Evolutionary conservation across 306 rosid genomes (phyloP).

Genomic region (Medicago lupulina): DNA sequence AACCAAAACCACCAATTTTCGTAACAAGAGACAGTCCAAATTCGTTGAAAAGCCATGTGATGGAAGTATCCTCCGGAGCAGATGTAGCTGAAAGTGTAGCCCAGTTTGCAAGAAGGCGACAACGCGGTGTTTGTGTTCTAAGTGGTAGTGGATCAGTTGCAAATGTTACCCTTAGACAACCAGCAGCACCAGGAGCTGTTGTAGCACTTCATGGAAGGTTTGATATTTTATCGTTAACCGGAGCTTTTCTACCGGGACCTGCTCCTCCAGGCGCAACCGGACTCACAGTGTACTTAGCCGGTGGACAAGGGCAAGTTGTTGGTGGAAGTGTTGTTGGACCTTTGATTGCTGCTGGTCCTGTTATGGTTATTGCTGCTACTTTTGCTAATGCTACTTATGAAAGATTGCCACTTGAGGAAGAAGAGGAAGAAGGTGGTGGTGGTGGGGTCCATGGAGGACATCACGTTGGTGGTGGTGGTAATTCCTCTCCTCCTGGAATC

Average conservation of each 20-base stretch:
- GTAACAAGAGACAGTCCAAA: conserved; percentile 87
- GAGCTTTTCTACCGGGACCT: conserved; percentile 86
- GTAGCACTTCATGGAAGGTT: conserved; percentile 91
- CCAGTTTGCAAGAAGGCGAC: conserved; percentile 76
- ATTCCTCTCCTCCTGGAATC: conserved; percentile 54
- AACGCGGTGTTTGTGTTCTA: conserved; percentile 88
- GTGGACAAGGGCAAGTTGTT: conserved; percentile 86
- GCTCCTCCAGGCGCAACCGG: conserved; percentile 87
- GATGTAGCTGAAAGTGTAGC: conserved; percentile 83
- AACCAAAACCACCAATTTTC: conserved; percentile 88
- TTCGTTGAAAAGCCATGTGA: conserved; percentile 79
- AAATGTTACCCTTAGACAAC: conserved; percentile 86
- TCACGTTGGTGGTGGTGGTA: conserved; percentile 9
- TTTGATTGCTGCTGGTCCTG: conserved; percentile 87
- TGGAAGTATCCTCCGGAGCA: conserved; percentile 84
- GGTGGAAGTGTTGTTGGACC: conserved; percentile 94
- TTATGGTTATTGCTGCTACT: conserved; percentile 89
- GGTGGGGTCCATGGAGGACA: conserved; percentile 44
- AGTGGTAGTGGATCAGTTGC: conserved; percentile 90
- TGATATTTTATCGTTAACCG: conserved; percentile 78
- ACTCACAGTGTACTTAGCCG: conserved; percentile 82
- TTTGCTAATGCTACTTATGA: conserved; percentile 94
- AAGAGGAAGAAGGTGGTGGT: conserved; percentile 52
- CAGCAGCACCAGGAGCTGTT: conserved; percentile 74
- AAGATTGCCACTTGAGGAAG: conserved; percentile 85